These are phyloP conservation scores for Ganoderma resinaceum DNA, from an alignment of 1,284 basidiomycete species.

Conservation along the genomic window DNA sequence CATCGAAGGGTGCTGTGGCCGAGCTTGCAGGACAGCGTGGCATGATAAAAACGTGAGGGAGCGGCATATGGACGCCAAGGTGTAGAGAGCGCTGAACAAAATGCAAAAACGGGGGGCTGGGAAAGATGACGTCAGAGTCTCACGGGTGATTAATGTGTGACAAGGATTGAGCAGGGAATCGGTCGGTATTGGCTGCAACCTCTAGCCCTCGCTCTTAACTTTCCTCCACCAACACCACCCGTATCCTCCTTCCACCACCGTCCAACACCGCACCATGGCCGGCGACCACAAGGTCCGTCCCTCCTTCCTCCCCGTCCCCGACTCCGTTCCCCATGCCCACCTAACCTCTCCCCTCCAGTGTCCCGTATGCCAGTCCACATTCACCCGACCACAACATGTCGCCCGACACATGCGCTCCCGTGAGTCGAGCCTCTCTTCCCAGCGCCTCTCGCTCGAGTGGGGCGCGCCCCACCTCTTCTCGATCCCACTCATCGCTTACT, in stretches of 20 bases:
- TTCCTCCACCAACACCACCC: conserved; percentile 32
- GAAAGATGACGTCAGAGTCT: conserved; percentile 31
- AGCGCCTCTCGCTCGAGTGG: conserved; percentile 28
- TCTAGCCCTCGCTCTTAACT: conserved; percentile 26
- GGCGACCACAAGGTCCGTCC: conserved; percentile 47
- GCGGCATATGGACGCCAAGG: neutral
- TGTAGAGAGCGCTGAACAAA: neutral
- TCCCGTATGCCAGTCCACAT: conserved; percentile 86
- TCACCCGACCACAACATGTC: conserved; percentile 90
- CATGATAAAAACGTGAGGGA: neutral
- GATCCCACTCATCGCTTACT: conserved; percentile 29
- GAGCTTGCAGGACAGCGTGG: neutral
- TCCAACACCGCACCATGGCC: conserved; percentile 38
- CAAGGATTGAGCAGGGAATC: conserved; percentile 7
- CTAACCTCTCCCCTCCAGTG: conserved; percentile 46
- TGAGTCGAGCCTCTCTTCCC: conserved; percentile 59
- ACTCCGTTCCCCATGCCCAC: conserved; percentile 18
- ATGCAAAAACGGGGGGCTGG: conserved; percentile 2
- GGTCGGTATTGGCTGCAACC: conserved; percentile 11
- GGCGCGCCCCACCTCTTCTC: conserved; percentile 23
- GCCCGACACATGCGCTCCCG: conserved; percentile 90
- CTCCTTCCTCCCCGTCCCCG: conserved; percentile 21
- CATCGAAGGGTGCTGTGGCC: neutral
- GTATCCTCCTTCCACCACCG: conserved; percentile 12
- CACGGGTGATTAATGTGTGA: conserved; percentile 34